A percentile compares a stretch with the other conserved stretches of the same genome.
phyloP scores from a whole-genome alignment of 371 early-diverging fungal species.

The Haplosporangium sp. region DNA sequence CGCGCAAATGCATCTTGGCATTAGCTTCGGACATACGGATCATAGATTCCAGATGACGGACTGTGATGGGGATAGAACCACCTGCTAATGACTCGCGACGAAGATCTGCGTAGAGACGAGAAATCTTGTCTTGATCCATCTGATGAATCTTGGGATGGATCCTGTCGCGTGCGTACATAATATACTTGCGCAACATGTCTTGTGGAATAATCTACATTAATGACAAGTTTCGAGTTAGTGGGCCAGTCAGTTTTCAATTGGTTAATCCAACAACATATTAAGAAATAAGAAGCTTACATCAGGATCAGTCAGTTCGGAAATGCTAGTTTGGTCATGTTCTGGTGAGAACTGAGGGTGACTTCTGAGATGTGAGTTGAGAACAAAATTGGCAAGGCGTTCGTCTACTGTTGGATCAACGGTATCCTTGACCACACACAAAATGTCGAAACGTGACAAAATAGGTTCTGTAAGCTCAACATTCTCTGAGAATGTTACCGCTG shows the following conservation, averaged over 20 bases:
- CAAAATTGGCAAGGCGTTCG: conserved; percentile 94
- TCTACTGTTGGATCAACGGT: conserved; percentile 90
- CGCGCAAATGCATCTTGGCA: conserved; percentile 98
- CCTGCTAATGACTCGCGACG: conserved; percentile 88
- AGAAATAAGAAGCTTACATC: conserved; percentile 54
- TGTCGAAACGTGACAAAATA: conserved; percentile 99
- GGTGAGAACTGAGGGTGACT: conserved; percentile 80
- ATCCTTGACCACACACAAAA: conserved; percentile 99
- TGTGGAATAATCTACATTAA: conserved; percentile 77
- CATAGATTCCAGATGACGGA: conserved; percentile 99
- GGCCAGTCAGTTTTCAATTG: background rate
- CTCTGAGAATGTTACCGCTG: conserved; percentile 94
- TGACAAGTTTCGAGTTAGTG: background rate
- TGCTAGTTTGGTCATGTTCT: conserved; percentile 51
- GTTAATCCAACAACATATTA: background rate
- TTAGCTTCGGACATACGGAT: conserved; percentile 98
- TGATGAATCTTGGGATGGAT: conserved; percentile 88
- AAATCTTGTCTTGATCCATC: conserved; percentile 91
- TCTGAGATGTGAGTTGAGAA: conserved; percentile 92
- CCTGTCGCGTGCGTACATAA: conserved; percentile 96
- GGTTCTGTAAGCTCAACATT: conserved; percentile 99
- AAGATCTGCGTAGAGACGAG: conserved; percentile 92
- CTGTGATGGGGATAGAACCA: conserved; percentile 98
- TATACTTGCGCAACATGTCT: conserved; percentile 95
- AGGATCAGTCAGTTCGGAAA: conserved; percentile 46